Conservation (phyloP, 768 basidiomycete species). For the Boletellus ananas region DNA sequence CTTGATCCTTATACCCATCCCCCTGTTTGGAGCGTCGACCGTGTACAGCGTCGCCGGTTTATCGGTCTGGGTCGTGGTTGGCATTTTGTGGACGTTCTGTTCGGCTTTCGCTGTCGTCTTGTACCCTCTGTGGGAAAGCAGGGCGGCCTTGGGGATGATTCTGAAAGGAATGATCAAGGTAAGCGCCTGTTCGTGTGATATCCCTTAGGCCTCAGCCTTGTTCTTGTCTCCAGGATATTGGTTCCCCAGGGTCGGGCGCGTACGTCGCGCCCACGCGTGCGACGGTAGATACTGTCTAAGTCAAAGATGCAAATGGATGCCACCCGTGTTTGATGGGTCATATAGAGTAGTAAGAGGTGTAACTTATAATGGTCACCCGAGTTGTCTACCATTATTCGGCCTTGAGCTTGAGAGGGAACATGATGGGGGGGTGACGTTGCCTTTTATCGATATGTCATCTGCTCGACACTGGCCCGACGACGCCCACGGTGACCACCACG, state of each 20-base stretch:
- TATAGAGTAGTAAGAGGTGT: too few species aligned
- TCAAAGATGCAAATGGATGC: too few species aligned
- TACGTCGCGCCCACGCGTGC: conserved; percentile 21
- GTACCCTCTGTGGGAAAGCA: conserved; percentile 85
- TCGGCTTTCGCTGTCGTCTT: conserved; percentile 74
- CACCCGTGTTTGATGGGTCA: too few species aligned
- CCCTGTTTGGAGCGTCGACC: conserved; percentile 79
- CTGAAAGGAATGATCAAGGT: conserved; percentile 63
- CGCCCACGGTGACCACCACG: not conserved
- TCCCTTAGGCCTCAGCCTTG: too few species aligned
- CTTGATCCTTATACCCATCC: conserved; percentile 76
- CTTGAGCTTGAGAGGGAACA: too few species aligned
- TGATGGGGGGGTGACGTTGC: not conserved
- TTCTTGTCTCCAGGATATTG: conserved; percentile 36
- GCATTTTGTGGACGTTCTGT: conserved; percentile 80
- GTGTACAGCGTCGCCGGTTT: conserved; percentile 63
- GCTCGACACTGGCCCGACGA: not conserved
- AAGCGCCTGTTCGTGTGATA: not conserved
- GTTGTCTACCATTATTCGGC: too few species aligned
- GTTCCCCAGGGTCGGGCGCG: conserved; percentile 39
- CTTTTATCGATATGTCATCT: not conserved
- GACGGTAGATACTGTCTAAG: not conserved
- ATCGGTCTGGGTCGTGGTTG: conserved; percentile 76
- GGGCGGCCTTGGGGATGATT: conserved; percentile 60
- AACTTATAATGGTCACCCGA: too few species aligned